phyloP scores from a whole-genome alignment of 2,329 filamentous ascomycete genomes.

The Calonectria hawksworthii region DNA sequence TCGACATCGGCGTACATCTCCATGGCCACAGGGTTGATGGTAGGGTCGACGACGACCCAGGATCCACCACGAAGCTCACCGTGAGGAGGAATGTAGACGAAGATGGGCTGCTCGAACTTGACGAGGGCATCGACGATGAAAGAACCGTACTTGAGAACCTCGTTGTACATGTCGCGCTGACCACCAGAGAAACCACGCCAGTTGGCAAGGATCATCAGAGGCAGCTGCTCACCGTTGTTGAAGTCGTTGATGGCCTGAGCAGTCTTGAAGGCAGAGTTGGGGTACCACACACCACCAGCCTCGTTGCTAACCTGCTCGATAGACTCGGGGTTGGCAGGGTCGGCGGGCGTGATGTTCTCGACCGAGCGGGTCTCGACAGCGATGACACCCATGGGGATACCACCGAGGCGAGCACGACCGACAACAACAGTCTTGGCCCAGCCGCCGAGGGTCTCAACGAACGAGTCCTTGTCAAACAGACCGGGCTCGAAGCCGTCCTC shows the following conservation, averaged over 20 bases:
- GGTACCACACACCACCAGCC: constrained; percentile 99
- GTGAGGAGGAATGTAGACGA: constrained; percentile 97
- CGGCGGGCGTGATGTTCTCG: constrained; percentile 96
- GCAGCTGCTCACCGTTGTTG: constrained; percentile 98
- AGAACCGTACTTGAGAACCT: constrained; percentile 98
- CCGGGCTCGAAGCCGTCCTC: constrained; percentile 84
- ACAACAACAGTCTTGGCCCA: constrained; percentile 98
- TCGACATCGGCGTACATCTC: constrained; percentile 99
- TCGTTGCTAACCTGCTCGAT: constrained; percentile 96
- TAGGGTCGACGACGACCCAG: constrained; percentile 99
- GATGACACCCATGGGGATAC: constrained; percentile 98
- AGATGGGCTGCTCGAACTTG: constrained; percentile 98
- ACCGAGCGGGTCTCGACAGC: constrained; percentile 95
- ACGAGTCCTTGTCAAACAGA: constrained; percentile 96
- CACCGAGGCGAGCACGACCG: constrained; percentile 94
- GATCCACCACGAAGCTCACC: constrained; percentile 98
- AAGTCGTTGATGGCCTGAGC: constrained; percentile 99
- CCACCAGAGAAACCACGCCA: constrained; percentile 99
- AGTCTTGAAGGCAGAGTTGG: constrained; percentile 99
- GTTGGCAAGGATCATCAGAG: constrained; percentile 99
- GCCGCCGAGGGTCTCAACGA: constrained; percentile 95
- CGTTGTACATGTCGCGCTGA: constrained; percentile 99
- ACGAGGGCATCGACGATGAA: constrained; percentile 99
- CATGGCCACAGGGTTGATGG: constrained; percentile 96
- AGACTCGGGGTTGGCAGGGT: constrained; percentile 98